Conservation (phyloP, 768 basidiomycete species). For the Piloderma croceum region DNA sequence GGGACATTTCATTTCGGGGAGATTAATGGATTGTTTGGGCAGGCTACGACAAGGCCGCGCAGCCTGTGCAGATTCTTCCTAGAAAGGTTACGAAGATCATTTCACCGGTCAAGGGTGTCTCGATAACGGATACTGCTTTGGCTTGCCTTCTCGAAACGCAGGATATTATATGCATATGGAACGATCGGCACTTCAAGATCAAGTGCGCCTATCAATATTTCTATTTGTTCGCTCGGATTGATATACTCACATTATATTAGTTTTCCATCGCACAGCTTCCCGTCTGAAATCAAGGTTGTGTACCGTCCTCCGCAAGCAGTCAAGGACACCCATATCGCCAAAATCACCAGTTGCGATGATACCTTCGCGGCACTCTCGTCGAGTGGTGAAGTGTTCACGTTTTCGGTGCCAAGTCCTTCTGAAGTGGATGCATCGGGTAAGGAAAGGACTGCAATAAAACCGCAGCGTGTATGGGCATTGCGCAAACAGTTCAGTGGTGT, state of each 20-base stretch:
- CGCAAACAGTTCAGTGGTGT: slow-evolving; percentile 84
- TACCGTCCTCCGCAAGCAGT: slow-evolving; percentile 80
- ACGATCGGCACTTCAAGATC: slow-evolving; percentile 70
- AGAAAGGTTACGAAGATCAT: slow-evolving; percentile 57
- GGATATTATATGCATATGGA: slow-evolving; percentile 82
- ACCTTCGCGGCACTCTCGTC: slow-evolving; percentile 77
- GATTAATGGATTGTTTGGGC: slow-evolving; percentile 1
- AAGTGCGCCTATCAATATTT: slow-evolving; percentile 37
- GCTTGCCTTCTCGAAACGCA: slow-evolving; percentile 71
- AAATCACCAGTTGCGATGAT: slow-evolving; percentile 75
- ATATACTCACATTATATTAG: slow-evolving; percentile 25
- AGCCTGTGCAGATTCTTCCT: slow-evolving; percentile 64
- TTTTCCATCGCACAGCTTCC: slow-evolving; percentile 75
- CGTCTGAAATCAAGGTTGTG: slow-evolving; percentile 64
- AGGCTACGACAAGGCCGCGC: slow-evolving; percentile 79
- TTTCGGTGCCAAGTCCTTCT: slow-evolving; percentile 39
- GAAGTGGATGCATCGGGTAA: slow-evolving; percentile 27
- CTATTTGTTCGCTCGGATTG: slow-evolving; percentile 3
- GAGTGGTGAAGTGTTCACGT: slow-evolving; percentile 90
- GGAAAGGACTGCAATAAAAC: slow-evolving; percentile 35
- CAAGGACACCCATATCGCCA: slow-evolving; percentile 65
- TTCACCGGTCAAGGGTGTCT: background rate
- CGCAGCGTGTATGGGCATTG: slow-evolving; percentile 88
- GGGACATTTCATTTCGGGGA: background rate
- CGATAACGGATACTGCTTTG: slow-evolving; percentile 43